phyloP scores from a whole-genome alignment of 495 filamentous ascomycete species.

The Aspergillus incahuasiensis region DNA sequence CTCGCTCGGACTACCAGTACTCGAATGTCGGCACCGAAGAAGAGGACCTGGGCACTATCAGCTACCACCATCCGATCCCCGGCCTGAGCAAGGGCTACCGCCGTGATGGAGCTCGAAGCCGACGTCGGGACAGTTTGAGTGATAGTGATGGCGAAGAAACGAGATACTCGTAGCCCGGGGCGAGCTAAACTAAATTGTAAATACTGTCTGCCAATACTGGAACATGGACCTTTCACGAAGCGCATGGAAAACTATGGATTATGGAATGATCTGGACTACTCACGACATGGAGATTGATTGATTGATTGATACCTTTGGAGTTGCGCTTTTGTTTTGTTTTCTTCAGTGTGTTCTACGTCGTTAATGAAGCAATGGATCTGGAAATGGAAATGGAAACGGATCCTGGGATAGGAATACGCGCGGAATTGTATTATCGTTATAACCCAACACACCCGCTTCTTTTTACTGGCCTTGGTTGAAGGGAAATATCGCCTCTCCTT shows the following conservation, averaged over 20 bases:
- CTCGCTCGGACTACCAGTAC: conserved; percentile 44
- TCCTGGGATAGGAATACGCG: not conserved
- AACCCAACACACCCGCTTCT: not conserved
- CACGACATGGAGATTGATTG: not conserved
- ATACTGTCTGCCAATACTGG: not conserved
- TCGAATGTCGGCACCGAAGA: conserved; percentile 51
- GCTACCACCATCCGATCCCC: conserved; percentile 74
- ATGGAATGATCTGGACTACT: not conserved
- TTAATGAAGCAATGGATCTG: not conserved
- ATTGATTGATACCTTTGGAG: not conserved
- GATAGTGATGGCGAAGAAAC: conserved; percentile 46
- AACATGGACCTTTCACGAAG: not conserved
- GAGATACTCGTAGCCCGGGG: conserved; percentile 21
- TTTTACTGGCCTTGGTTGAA: not conserved
- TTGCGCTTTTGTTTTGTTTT: not conserved
- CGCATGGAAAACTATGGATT: not conserved
- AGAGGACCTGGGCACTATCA: conserved; percentile 68
- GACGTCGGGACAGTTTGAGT: conserved; percentile 48
- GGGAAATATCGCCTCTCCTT: no score
- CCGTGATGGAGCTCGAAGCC: conserved; percentile 36
- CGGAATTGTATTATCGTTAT: not conserved
- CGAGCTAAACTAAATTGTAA: not conserved
- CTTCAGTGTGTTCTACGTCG: not conserved
- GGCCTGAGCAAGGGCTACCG: conserved; percentile 57
- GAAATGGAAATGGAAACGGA: not conserved